Percentiles rank a stretch among this genome's conserved stretches.
phyloP scores from a whole-genome alignment of 345 rosid genomes.

The Laguncularia racemosa region DNA sequence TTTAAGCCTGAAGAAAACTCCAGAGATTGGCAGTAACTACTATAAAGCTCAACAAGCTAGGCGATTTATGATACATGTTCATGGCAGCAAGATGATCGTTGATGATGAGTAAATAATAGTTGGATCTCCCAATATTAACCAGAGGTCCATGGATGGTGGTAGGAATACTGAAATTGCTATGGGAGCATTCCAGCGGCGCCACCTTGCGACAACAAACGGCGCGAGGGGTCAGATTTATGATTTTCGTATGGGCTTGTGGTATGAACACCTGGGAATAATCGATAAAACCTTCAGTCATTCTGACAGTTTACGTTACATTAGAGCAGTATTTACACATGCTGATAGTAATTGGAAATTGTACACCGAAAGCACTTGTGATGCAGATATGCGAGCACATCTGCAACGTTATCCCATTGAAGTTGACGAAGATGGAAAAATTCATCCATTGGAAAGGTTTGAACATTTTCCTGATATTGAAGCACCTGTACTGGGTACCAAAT shows the following conservation, averaged over 20 bases:
- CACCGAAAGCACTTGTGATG: conserved; percentile 8
- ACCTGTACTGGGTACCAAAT: conserved; percentile 38
- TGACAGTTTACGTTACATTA: conserved; percentile 26
- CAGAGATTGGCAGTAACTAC: no score
- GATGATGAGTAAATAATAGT: conserved; percentile 82
- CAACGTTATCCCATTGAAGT: conserved; percentile 56
- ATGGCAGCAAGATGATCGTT: no score
- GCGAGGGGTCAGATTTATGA: no score
- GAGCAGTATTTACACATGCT: conserved; percentile 26
- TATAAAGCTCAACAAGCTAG: no score
- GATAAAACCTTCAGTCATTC: conserved; percentile 22
- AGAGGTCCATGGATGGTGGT: no score
- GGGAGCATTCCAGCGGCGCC: conserved; percentile 34
- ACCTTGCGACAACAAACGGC: no score
- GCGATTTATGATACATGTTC: no score
- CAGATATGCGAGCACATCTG: conserved; percentile 40
- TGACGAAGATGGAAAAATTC: conserved; percentile 24
- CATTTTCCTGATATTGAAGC: conserved; percentile 65
- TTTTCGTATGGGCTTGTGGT: no score
- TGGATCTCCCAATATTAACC: no score
- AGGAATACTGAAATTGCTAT: conserved; percentile 66
- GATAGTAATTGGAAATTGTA: conserved; percentile 39
- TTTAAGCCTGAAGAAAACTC: no score
- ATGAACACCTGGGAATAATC: no score
- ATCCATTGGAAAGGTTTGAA: conserved; percentile 23